Percentiles rank a stretch among this genome's conserved stretches.
phyloP scores from a whole-genome alignment of 306 rosid species.

The Sicyos edulis region DNA sequence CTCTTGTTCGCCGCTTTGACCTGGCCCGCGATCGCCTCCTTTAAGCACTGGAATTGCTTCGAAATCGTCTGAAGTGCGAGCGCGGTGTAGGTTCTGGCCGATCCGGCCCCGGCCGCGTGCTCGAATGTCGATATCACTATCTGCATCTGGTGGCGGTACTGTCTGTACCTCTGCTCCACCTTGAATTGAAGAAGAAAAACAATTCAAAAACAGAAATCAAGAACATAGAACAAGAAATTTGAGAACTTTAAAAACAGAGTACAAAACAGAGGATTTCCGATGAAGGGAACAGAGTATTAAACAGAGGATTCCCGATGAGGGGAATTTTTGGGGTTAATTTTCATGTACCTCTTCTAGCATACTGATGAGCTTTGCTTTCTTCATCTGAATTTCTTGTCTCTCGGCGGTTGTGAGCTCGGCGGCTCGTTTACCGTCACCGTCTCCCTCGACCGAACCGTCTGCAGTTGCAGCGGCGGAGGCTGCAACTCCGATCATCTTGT shows the following conservation, averaged over 20 bases:
- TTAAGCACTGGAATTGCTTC: slow-evolving; percentile 82
- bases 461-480: too few relatives aligned
- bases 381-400: slow-evolving; percentile 95
- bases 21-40: slow-evolving; percentile 74
- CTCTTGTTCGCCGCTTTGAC: slow-evolving; percentile 62
- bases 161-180: slow-evolving; percentile 97
- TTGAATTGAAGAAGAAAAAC: not conserved
- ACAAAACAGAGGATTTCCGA: too few relatives aligned
- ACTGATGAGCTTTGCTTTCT: slow-evolving; percentile 77
- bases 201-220: not conserved
- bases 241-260: not conserved
- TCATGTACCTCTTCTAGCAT: slow-evolving; percentile 84
- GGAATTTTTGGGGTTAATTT: not conserved
- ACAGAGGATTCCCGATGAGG: not conserved
- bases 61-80: slow-evolving; percentile 89
- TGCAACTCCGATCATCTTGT: slow-evolving; percentile 50
- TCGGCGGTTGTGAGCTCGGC: slow-evolving; percentile 68
- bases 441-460: slow-evolving; percentile 34
- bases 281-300: not conserved
- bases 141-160: slow-evolving; percentile 88
- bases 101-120: slow-evolving; percentile 72
- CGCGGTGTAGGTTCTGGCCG: slow-evolving; percentile 82
- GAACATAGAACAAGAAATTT: not conserved
- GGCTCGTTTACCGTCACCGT: slow-evolving; percentile 40
- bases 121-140: slow-evolving; percentile 70